Percentiles rank a stretch among this genome's conserved stretches.
phyloP scores from a whole-genome alignment of 2,329 filamentous ascomycete species.

The Neospermospora avenae region DNA sequence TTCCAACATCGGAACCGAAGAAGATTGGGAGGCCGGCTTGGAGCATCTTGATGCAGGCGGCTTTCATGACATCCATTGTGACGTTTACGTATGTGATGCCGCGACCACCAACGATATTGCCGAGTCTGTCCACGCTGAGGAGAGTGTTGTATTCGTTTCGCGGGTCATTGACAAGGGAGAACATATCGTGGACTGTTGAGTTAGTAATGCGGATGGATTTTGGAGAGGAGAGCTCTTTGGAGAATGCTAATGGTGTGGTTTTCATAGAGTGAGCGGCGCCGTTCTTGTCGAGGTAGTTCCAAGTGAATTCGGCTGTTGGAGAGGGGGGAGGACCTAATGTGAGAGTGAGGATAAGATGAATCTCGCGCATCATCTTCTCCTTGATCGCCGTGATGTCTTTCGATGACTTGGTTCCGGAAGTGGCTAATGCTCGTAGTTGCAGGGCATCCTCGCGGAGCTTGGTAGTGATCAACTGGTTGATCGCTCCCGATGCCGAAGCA shows the following conservation, averaged over 20 bases:
- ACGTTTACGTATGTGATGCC: conserved; percentile 82
- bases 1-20: conserved; percentile 85
- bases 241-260: conserved; percentile 68
- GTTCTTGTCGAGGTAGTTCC: conserved; percentile 73
- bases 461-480: conserved; percentile 74
- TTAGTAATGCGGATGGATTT: conserved; percentile 55
- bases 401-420: conserved; percentile 19
- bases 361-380: conserved; percentile 72
- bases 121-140: conserved; percentile 73
- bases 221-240: conserved; percentile 61
- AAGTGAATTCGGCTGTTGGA: conserved; percentile 67
- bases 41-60: conserved; percentile 73
- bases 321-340: conserved; percentile 76
- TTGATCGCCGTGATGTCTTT: conserved; percentile 51
- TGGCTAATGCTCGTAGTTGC: conserved; percentile 59
- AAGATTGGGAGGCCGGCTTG: conserved; percentile 77
- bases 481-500: conserved; percentile 64
- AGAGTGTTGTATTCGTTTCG: conserved; percentile 70
- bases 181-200: conserved; percentile 63
- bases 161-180: conserved; percentile 84
- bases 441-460: conserved; percentile 85
- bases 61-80: conserved; percentile 67
- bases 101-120: conserved; percentile 76
- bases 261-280: conserved; percentile 60
- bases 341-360: conserved; percentile 77